Conservation (phyloP, 768 basidiomycete genomes). For the Boletus speciosus region DNA sequence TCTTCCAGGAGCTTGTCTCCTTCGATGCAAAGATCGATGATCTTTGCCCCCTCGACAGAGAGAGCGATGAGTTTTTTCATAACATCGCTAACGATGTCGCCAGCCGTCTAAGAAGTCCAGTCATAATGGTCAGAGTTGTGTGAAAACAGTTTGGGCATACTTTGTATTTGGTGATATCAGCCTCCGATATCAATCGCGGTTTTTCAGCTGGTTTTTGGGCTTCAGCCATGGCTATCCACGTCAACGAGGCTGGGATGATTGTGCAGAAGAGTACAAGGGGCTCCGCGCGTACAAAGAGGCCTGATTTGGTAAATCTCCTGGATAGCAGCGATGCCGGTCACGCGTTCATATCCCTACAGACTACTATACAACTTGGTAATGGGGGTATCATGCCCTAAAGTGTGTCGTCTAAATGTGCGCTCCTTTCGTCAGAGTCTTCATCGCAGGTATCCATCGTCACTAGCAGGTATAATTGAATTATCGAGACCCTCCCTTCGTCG, state of each 20-base stretch:
- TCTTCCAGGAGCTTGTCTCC: constrained; percentile 93
- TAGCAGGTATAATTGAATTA: constrained; percentile 11
- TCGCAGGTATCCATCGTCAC: constrained; percentile 18
- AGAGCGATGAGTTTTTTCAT: constrained; percentile 81
- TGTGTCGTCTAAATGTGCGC: constrained; percentile 18
- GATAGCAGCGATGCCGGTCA: not conserved
- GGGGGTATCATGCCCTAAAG: constrained; percentile 24
- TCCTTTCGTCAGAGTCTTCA: constrained; percentile 8
- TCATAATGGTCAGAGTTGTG: constrained; percentile 16
- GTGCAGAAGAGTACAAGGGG: constrained; percentile 2
- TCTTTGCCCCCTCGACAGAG: constrained; percentile 75
- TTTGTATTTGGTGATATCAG: constrained; percentile 86
- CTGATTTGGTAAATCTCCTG: constrained; percentile 25
- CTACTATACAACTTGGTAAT: constrained; percentile 28
- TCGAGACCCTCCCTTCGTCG: constrained; percentile 6
- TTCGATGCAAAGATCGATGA: constrained; percentile 87
- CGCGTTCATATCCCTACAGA: constrained; percentile 13
- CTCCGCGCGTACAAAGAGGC: constrained; percentile 6
- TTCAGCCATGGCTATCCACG: constrained; percentile 53
- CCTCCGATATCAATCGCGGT: constrained; percentile 55
- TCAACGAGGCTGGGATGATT: constrained; percentile 4
- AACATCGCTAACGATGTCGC: constrained; percentile 83
- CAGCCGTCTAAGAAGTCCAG: constrained; percentile 60
- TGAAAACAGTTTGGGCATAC: constrained; percentile 35
- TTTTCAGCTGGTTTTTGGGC: constrained; percentile 46